Evolutionary conservation across 495 filamentous ascomycete genomes (phyloP).

Genomic region (Penicillium ochrochloron): DNA sequence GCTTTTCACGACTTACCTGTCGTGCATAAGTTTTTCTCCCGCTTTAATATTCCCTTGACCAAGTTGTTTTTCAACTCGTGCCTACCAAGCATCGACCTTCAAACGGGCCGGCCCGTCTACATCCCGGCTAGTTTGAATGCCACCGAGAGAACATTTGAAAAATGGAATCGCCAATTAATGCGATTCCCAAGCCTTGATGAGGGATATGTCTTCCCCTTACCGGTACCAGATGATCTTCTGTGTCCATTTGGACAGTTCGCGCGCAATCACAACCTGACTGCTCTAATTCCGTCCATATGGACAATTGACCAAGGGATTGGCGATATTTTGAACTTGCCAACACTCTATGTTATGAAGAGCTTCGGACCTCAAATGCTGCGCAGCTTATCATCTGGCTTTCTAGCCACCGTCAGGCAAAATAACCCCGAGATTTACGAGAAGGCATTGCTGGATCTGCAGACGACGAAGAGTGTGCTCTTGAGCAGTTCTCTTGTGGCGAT

Average conservation of each 20-base stretch:
- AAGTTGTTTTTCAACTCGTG: not conserved
- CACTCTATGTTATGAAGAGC: slow-evolving; percentile 8
- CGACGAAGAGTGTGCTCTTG: not conserved
- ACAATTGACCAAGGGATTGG: slow-evolving; percentile 4
- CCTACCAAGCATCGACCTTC: not conserved
- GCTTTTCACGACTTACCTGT: slow-evolving; percentile 6
- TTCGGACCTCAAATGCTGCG: slow-evolving; percentile 7
- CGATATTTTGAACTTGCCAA: not conserved
- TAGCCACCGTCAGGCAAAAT: not conserved
- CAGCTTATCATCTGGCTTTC: slow-evolving; percentile 1
- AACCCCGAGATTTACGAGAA: slow-evolving; percentile 1
- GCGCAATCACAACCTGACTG: not conserved
- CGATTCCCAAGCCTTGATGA: not conserved
- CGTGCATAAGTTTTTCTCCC: not conserved
- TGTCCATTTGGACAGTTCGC: slow-evolving; percentile 6
- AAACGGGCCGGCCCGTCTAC: not conserved
- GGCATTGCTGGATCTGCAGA: not conserved
- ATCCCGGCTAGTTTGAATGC: not conserved
- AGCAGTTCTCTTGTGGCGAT: not conserved
- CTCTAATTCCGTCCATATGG: not conserved
- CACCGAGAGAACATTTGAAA: not conserved
- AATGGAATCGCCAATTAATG: not conserved
- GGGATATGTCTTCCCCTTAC: not conserved
- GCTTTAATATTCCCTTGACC: not conserved
- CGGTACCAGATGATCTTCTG: not conserved